Base-by-base conservation (phyloP, 441 rosid species). In the Manihot esculenta region DNA sequence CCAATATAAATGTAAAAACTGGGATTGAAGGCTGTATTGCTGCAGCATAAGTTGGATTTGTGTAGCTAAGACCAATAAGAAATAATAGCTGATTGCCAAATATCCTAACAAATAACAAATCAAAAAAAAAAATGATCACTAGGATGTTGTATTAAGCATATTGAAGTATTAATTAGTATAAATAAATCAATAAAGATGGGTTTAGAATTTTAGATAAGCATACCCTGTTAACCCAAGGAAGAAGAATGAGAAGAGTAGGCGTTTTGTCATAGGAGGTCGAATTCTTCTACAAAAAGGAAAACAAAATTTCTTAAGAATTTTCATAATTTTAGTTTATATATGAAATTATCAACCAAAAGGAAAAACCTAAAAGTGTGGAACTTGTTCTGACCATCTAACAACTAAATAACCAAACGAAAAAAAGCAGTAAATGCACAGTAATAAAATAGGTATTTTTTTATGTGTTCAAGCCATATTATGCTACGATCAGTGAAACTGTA, bases 11-110 rank as follows among this genome's bases (percentile, higher is more conserved):
- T 57, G 99, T 95, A 70, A 95, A 95, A 71, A 95, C 98, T 26
- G 99, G 99, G 69, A 95, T 95, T 3, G 99, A 79, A 74, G 98
- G 99, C 79, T 95, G 99, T 78, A 82, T 89, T 50, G 99, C 98
- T 74, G 99, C 98, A 76, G 99, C 99, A 73, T 91, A 91, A 60
- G 98, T 91, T 71, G 99, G 98, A 90, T 87, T 95, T 69, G 99
- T 95, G 85, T 91, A 91, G 79, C 89, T 87, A 72, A 95, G 93
- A 79, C 99, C 99, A 65, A 95, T 64, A 59, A 95, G 96, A 87
- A 95, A 95, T 53, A 95, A 74, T 69, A 95, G 89, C 84, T 95
- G 99, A 82, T 95, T 95, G 71, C 98, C 99, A 81, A 95, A 95
- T 72, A 95, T 88, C 91, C 99, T 95, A 80, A 76, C 69, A 62